Base-by-base conservation (phyloP, 768 basidiomycete species). In the Naganishia friedmannii region DNA sequence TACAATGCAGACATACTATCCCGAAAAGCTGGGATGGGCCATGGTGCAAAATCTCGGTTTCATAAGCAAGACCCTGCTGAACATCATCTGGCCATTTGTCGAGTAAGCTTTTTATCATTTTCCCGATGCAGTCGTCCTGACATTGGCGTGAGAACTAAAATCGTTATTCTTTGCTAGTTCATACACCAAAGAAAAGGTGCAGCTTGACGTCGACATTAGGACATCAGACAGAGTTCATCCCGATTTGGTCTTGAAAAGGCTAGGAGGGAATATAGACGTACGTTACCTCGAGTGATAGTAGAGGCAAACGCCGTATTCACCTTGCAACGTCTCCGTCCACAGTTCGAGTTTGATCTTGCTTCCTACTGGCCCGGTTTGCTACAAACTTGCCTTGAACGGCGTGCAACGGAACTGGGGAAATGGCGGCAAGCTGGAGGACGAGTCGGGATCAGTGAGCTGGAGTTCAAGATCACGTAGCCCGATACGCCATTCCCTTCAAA, bases 11-110 rank as follows among this genome's bases (percentile, higher is more conserved):
- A 65, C 68, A 74, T 69, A 78, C 51, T 80, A 80, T 60, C 78
- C 78, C 53, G 79, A 78, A 54, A 77, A 68, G 12, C 71, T 80
- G n/a, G 69, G 73, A n/a, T 46, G 71, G 2, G 71, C 68, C 29
- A 65, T 70, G 8, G 75, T 80, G 34, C 74, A 73, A 34, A 67
- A 75, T 31, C 67, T 79, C 45, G 77, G 77, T 10, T 78, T 77
- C 75, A 32, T 80, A 2, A 74, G 76, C 55, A 76, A 74, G 58
- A 53, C 71, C 12, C 77, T 80, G 53, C 58, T 80, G 58, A 79
- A 77, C 53, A 68, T 80, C 37, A 74, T 80, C 69, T 80, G 79
- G 79, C 79, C 79, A n/a, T 79, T 80, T 60, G 77, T 80, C 69
- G 79, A 80, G 68, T 72, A 45, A 70, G 72, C 29, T 15, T 45